Evolutionary conservation across 208 protist species (phyloP).

Genomic region (Plasmodiophora brassicae): DNA sequence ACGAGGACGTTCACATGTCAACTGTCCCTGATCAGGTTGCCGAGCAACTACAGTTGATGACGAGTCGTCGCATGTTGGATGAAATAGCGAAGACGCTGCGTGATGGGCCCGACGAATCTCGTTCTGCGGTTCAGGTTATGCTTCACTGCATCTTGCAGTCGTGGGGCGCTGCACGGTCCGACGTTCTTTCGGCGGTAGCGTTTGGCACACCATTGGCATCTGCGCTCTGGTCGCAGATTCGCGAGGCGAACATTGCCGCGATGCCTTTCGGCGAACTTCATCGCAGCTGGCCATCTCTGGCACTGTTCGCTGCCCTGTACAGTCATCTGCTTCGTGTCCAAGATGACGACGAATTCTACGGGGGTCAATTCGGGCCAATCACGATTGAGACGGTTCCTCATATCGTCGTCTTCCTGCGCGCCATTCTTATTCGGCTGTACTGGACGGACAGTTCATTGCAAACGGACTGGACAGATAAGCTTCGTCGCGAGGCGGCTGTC

Average conservation of each 20-base stretch:
- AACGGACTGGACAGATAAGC: not conserved
- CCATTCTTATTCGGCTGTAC: not conserved
- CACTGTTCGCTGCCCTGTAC: not conserved
- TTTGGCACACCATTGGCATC: not conserved
- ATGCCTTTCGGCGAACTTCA: not conserved
- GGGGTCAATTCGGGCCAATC: not conserved
- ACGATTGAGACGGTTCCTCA: not conserved
- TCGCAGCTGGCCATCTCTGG: not conserved
- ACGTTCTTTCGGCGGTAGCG: not conserved
- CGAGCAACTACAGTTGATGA: too few relatives aligned
- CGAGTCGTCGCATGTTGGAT: too few relatives aligned
- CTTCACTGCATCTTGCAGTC: too few relatives aligned
- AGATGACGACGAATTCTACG: slow-evolving; percentile 27
- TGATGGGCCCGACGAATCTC: too few relatives aligned
- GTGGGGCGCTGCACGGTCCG: too few relatives aligned
- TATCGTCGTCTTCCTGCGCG: not conserved
- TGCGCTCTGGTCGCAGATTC: not conserved
- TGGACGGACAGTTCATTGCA: not conserved
- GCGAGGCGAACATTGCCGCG: not conserved
- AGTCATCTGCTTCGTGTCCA: not conserved
- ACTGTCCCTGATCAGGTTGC: too few relatives aligned
- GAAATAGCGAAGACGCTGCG: too few relatives aligned
- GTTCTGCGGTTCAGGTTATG: too few relatives aligned
- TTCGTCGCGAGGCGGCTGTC: not conserved
- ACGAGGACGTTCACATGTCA: too few relatives aligned